Evolutionary conservation across 768 basidiomycete species (phyloP).

Genomic region (Boletales sp.): DNA sequence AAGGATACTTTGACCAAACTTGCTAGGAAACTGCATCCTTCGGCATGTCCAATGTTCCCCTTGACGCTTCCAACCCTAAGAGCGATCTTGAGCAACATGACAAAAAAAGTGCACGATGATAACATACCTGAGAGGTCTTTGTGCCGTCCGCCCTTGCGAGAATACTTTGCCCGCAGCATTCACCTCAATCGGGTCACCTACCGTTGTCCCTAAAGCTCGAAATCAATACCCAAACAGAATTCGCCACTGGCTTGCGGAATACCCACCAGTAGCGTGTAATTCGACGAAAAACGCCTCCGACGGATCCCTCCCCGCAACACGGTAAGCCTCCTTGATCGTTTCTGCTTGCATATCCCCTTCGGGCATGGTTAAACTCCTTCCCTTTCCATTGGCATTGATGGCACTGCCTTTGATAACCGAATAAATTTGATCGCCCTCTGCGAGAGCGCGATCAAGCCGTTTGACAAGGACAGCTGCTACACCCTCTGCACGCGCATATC

Average conservation of each 20-base stretch:
- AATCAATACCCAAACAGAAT: slow-evolving; percentile 1
- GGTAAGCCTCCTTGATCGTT: slow-evolving; percentile 33
- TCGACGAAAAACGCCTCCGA: slow-evolving; percentile 47
- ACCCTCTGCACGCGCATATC: slow-evolving; percentile 30
- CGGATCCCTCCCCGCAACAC: slow-evolving; percentile 25
- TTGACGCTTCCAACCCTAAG: slow-evolving; percentile 27
- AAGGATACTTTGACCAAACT: slow-evolving; percentile 33
- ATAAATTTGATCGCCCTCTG: slow-evolving; percentile 31
- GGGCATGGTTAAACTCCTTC: slow-evolving; percentile 34
- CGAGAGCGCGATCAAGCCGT: slow-evolving; percentile 28
- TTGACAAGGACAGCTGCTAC: slow-evolving; percentile 33
- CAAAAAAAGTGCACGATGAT: background rate
- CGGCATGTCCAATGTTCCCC: slow-evolving; percentile 24
- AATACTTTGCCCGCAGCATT: slow-evolving; percentile 44
- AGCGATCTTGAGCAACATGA: background rate
- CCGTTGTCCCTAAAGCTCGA: slow-evolving; percentile 30
- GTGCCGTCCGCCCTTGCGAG: slow-evolving; percentile 16
- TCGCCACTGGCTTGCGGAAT: background rate
- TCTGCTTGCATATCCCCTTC: slow-evolving; percentile 32
- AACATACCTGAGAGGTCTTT: slow-evolving; percentile 18
- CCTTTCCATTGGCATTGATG: slow-evolving; percentile 33
- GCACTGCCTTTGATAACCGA: slow-evolving; percentile 29
- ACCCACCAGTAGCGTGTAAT: slow-evolving; percentile 44
- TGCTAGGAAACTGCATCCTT: slow-evolving; percentile 31
- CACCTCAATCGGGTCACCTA: slow-evolving; percentile 48